Base-by-base conservation (phyloP, 2,329 filamentous ascomycete species). In the Fonsecaea monophora region DNA sequence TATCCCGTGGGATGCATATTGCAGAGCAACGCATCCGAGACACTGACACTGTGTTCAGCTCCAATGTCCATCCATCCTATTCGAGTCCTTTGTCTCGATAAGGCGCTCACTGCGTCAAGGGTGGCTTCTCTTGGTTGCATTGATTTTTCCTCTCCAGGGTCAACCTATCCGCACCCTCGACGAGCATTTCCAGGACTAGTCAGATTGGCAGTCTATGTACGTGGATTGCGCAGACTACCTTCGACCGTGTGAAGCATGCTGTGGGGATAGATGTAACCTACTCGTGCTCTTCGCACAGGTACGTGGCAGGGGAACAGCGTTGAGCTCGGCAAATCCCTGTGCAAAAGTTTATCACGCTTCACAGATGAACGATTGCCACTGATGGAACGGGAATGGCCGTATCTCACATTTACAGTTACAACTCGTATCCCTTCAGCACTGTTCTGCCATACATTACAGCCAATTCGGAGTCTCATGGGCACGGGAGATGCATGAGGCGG, bases 241-340 rank as follows among this genome's bases (percentile, higher is more conserved):
- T 85, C 84, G 32, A 83, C 77, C 1, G 82, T 76, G 65, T 85
- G 83, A 67, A 86, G 71, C 13, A 86, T 80, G 3, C 80, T 79
- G 68, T 85, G 83, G 1, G 84, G 75, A 45, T 21, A 21, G 82
- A 79, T 83, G 86, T 86, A 15, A 80, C 81, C 67, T 85, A 30
- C 84, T 48, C 77, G 77, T 0, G 81, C 81, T 0, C 83, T 83
- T 13, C 78, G 72, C 8, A 79, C 78, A 73, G 84, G 80, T 82
- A 85, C 84, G 69, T 86, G 82, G 1, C 83, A 78, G 30, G 83
- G 77, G 1, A 85, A 77, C 72, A 86, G 85, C 73, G 86, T 83
- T 0, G 83, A 83, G 21, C 76, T 78, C 4, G 82, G 76, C 0
- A 85, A 75, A 72, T 86, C 83, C 68, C 76, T 74, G 72, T 86